A percentile compares a stretch with the other conserved stretches of the same genome.
Conservation (phyloP, 1,284 basidiomycete species). For the Cutaneotrichosporon cyanovorans region DNA sequence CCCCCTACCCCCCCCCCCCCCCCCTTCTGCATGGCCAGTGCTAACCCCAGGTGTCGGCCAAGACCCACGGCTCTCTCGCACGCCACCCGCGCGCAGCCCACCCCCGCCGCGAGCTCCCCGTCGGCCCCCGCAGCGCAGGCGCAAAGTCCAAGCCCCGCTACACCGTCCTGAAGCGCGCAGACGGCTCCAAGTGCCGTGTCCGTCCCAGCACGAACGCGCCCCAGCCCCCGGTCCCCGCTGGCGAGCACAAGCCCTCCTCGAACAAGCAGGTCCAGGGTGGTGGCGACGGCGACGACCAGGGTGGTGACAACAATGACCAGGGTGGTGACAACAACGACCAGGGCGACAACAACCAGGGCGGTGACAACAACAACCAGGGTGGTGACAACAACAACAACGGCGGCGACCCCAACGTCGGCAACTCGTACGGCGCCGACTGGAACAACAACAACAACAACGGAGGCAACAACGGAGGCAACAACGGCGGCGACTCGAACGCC, state of each 20-base stretch:
- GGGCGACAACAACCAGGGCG: background rate
- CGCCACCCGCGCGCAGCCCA: constrained; percentile 8
- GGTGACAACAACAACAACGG: background rate
- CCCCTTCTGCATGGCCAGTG: no score
- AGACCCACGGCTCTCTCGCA: constrained; percentile 1
- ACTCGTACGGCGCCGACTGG: background rate
- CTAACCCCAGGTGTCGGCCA: constrained; percentile 6
- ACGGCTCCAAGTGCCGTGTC: constrained; percentile 41
- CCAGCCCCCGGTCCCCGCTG: constrained; percentile 1
- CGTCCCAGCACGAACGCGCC: constrained; percentile 13
- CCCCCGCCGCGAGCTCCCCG: background rate
- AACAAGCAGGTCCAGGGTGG: background rate
- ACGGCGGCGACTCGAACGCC: no score
- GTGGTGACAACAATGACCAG: background rate
- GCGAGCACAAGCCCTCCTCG: constrained; percentile 1
- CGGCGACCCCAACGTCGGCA: background rate
- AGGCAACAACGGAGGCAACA: background rate
- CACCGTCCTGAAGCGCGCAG: constrained; percentile 21
- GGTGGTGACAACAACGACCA: background rate
- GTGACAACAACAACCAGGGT: background rate
- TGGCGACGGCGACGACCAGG: background rate
- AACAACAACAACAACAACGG: background rate
- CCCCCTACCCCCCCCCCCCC: no score
- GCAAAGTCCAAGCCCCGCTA: constrained; percentile 44
- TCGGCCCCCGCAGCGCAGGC: background rate